phyloP scores from a whole-genome alignment of 768 basidiomycete genomes.

The Hygrocybe punicea region DNA sequence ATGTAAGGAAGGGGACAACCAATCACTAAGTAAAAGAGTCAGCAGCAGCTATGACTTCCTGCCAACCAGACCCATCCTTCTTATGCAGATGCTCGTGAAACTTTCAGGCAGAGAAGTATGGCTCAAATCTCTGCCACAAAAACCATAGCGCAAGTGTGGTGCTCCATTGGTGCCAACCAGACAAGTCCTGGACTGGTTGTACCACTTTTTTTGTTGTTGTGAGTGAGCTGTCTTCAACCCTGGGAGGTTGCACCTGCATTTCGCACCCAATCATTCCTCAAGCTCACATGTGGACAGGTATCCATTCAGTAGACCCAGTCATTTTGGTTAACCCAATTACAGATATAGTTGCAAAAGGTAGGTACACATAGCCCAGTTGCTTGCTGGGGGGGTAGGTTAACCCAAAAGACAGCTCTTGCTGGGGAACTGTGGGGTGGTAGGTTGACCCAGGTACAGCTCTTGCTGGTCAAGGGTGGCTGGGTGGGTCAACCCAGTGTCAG shows the following conservation, averaged over 20 bases:
- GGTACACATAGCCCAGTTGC: too few relatives aligned
- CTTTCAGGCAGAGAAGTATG: background rate
- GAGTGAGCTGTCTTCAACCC: conserved; percentile 1
- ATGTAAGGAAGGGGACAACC: background rate
- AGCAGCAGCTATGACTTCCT: background rate
- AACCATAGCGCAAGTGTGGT: conserved; percentile 4
- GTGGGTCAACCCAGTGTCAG: too few relatives aligned
- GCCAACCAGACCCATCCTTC: background rate
- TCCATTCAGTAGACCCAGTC: too few relatives aligned
- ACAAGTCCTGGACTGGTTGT: conserved; percentile 1
- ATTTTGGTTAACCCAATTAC: too few relatives aligned
- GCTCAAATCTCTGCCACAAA: background rate
- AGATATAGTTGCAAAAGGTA: too few relatives aligned
- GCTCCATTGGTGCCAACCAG: conserved; percentile 3
- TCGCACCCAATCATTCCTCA: conserved; percentile 2
- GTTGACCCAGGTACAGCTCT: too few relatives aligned
- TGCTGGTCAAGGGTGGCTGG: too few relatives aligned
- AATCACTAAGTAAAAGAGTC: too few relatives aligned
- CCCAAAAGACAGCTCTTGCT: too few relatives aligned
- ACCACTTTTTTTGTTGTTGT: conserved; percentile 6
- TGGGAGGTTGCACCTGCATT: background rate
- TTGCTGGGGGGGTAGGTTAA: too few relatives aligned
- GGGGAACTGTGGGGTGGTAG: too few relatives aligned
- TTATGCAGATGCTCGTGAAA: conserved; percentile 5
- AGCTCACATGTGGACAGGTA: conserved; percentile 3